These are phyloP conservation scores for Ulota crispa DNA, from an alignment of 225 moss, liverwort and hornwort species.

Conservation along the genomic window DNA sequence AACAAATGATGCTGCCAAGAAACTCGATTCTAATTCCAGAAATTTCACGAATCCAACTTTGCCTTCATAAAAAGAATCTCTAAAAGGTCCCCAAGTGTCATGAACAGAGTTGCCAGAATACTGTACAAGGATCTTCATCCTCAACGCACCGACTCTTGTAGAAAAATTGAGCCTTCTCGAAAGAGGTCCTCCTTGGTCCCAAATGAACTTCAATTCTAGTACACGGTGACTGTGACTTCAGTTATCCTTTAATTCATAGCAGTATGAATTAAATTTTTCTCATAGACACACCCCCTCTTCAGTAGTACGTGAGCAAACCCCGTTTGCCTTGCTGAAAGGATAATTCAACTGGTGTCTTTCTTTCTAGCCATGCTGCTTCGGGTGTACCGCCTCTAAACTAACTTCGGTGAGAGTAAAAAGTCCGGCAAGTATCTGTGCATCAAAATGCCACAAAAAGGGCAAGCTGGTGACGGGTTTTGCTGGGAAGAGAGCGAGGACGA, in stretches of 20 bases:
- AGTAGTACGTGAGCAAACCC: background rate
- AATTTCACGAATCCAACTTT: background rate
- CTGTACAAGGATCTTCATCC: background rate
- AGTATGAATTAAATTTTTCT: background rate
- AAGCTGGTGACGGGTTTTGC: constrained; percentile 54
- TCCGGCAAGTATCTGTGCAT: constrained; percentile 79
- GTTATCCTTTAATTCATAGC: background rate
- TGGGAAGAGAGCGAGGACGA: constrained; percentile 23
- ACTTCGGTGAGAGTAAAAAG: constrained; percentile 78
- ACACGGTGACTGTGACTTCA: background rate
- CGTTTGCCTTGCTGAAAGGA: too few species aligned
- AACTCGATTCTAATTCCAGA: background rate
- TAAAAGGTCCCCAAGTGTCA: background rate
- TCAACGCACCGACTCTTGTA: background rate
- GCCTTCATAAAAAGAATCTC: background rate
- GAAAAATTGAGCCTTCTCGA: background rate
- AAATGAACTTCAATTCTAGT: background rate
- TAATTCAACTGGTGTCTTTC: background rate
- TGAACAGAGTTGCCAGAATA: background rate
- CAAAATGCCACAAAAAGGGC: constrained; percentile 90
- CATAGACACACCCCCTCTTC: background rate
- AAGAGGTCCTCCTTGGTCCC: constrained; percentile 1
- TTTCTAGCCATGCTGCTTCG: background rate
- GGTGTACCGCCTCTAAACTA: constrained; percentile 47
- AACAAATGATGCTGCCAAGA: background rate